These are phyloP conservation scores for Tetrapisispora phaffii DNA, from an alignment of 805 yeast species.

Conservation along the genomic window DNA sequence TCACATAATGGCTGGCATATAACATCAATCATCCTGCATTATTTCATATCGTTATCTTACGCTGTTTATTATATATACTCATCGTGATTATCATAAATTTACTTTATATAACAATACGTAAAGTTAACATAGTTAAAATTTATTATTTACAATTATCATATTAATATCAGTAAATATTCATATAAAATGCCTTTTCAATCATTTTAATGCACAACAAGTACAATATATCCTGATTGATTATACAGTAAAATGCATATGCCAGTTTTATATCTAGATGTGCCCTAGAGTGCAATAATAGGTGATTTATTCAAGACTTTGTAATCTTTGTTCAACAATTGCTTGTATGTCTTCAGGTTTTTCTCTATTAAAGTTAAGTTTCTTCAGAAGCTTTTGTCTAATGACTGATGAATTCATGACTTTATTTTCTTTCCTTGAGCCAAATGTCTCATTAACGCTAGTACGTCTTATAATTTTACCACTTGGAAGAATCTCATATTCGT, in stretches of 20 bases:
- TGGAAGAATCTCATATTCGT: conserved; percentile 52
- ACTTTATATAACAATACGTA: neutral
- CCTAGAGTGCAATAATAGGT: neutral
- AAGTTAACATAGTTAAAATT: too few species aligned
- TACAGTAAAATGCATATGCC: too few species aligned
- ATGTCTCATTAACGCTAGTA: conserved; percentile 12
- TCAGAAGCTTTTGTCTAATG: conserved; percentile 14
- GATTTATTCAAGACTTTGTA: conserved; percentile 30
- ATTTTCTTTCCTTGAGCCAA: neutral
- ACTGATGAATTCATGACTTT: neutral
- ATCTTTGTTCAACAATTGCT: conserved; percentile 44
- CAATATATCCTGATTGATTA: too few species aligned
- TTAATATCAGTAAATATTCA: neutral
- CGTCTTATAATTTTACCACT: conserved; percentile 57
- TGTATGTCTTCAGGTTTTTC: conserved; percentile 38
- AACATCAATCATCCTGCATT: conserved; percentile 1
- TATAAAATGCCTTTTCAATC: neutral
- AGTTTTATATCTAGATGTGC: too few species aligned
- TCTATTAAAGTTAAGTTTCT: conserved; percentile 32
- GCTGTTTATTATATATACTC: too few species aligned
- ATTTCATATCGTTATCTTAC: neutral
- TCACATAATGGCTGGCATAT: neutral
- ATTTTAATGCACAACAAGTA: too few species aligned
- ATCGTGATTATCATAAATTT: neutral
- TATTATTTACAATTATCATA: neutral